Percentiles rank a stretch among this genome's conserved stretches.
These are phyloP conservation scores for Mucuna pruriens DNA, from an alignment of 306 rosid genomes.

Conservation along the genomic window DNA sequence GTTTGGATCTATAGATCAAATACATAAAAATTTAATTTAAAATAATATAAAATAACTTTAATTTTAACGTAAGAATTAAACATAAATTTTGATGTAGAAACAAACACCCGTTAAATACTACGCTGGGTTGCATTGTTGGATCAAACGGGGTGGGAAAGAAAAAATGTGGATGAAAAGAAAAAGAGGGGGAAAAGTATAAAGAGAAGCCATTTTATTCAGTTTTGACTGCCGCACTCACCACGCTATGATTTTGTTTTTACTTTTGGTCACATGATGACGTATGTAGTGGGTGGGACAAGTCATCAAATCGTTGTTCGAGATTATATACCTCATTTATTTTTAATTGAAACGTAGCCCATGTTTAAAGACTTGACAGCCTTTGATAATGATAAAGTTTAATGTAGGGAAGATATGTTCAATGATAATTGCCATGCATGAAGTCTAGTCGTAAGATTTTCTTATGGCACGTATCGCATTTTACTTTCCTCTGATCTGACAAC, in stretches of 20 bases:
- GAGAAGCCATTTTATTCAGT: slow-evolving; percentile 2
- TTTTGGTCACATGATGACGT: slow-evolving; percentile 35
- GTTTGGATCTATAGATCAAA: no score
- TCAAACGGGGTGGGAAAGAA: neutral
- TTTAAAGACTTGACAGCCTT: neutral
- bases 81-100: no score
- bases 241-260: slow-evolving; percentile 37
- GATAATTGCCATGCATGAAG: slow-evolving; percentile 31
- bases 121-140: neutral
- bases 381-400: neutral
- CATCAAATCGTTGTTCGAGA: neutral
- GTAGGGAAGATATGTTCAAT: neutral
- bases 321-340: neutral
- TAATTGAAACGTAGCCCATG: neutral
- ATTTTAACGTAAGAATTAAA: no score
- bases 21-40: no score
- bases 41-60: no score
- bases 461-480: neutral
- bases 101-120: no score
- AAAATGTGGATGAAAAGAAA: neutral
- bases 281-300: slow-evolving; percentile 22
- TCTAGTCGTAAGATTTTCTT: neutral
- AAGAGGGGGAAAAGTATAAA: neutral
- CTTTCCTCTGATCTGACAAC: slow-evolving; percentile 24
- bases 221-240: slow-evolving; percentile 20